Conservation (phyloP, 2,329 filamentous ascomycete species). For the Aspergillus ustus region DNA sequence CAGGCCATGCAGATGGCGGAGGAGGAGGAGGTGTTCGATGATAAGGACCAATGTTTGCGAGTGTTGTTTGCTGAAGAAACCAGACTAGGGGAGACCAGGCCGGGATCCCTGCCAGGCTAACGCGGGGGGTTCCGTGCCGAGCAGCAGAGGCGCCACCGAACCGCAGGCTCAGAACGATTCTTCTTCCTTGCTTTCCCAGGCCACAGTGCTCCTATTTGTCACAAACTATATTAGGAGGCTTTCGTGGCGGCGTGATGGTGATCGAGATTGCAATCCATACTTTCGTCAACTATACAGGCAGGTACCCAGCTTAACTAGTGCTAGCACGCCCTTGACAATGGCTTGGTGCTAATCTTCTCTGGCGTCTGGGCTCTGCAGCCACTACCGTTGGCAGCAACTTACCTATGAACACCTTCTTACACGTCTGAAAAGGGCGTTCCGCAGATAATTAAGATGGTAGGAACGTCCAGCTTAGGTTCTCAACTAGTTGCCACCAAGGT, state of each 20-base stretch:
- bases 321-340: background rate
- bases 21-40: background rate
- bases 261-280: background rate
- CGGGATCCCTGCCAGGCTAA: background rate
- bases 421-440: background rate
- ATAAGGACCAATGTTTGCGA: background rate
- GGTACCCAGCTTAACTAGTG: conserved; percentile 3
- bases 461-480: background rate
- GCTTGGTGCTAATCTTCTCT: background rate
- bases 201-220: background rate
- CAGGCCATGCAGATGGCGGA: background rate
- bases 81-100: background rate
- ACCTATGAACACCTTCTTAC: background rate
- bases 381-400: background rate
- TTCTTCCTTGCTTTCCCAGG: background rate
- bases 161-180: background rate
- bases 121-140: background rate
- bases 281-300: background rate
- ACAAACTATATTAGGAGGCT: background rate
- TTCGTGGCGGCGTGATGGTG: background rate
- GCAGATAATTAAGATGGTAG: background rate
- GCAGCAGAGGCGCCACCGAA: background rate
- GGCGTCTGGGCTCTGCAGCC: background rate
- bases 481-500: background rate
- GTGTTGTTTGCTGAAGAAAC: background rate